A percentile compares a stretch with the other conserved stretches of the same genome.
These are phyloP conservation scores for Solanum raphanifolium DNA, from an alignment of 257 asterid species.

Conservation along the genomic window DNA sequence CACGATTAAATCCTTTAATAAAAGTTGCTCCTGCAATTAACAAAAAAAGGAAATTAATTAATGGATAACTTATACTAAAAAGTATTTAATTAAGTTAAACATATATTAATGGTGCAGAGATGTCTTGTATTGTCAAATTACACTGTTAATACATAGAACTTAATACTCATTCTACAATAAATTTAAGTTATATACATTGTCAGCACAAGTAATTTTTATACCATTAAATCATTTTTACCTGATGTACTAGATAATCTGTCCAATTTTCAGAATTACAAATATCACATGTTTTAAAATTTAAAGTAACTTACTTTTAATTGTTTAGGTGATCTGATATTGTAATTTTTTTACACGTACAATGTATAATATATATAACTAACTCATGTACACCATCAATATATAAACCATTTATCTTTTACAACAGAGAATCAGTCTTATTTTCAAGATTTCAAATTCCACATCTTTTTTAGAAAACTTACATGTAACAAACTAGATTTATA, in stretches of 20 bases:
- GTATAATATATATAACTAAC: neutral
- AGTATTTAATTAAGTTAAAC: neutral
- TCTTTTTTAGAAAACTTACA: neutral
- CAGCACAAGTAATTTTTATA: neutral
- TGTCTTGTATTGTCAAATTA: neutral
- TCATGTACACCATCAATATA: neutral
- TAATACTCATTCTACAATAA: neutral
- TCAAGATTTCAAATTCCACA: neutral
- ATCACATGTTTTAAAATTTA: neutral
- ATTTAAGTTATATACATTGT: neutral
- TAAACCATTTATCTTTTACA: neutral
- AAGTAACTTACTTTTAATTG: neutral
- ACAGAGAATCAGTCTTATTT: neutral
- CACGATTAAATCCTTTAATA: conserved; percentile 67
- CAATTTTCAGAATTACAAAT: too few species aligned
- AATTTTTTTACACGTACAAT: neutral
- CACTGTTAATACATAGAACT: neutral
- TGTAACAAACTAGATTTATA: neutral
- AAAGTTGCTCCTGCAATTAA: conserved; percentile 39
- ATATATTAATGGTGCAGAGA: neutral
- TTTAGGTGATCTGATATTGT: neutral
- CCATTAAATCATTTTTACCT: neutral
- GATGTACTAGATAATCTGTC: neutral
- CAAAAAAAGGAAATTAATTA: neutral
- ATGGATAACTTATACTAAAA: neutral